phyloP scores from a whole-genome alignment of 2,329 filamentous ascomycete genomes.

The Shiraia sp. region DNA sequence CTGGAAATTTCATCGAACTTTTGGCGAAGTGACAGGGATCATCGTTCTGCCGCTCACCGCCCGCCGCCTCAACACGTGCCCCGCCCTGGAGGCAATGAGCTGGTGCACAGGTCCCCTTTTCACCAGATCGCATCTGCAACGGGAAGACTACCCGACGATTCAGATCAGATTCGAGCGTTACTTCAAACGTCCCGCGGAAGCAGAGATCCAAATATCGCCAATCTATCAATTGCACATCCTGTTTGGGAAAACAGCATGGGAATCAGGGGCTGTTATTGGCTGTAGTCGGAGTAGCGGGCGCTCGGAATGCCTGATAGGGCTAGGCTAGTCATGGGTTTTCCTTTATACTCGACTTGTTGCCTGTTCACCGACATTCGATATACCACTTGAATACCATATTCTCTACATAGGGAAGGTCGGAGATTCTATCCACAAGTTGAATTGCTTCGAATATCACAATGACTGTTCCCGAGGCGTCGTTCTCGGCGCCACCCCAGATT shows the following conservation, averaged over 20 bases:
- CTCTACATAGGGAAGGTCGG: background rate
- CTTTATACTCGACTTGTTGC: background rate
- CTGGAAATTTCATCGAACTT: conserved; percentile 29
- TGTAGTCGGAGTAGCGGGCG: conserved; percentile 9
- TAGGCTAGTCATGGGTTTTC: conserved; percentile 6
- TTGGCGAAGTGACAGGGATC: conserved; percentile 18
- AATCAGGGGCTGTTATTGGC: conserved; percentile 11
- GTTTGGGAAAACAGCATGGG: background rate
- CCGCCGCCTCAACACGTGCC: conserved; percentile 1
- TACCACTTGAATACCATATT: background rate
- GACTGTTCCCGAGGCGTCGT: conserved; percentile 41
- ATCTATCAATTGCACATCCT: background rate
- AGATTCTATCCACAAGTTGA: background rate
- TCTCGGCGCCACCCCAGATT: conserved; percentile 47
- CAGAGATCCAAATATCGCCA: background rate
- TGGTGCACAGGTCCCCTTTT: no score
- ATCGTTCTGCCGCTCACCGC: no score
- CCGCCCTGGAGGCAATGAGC: background rate
- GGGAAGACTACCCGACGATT: background rate
- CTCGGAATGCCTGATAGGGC: conserved; percentile 18
- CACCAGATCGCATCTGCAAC: background rate
- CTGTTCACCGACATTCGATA: no score
- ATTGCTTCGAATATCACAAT: conserved; percentile 14
- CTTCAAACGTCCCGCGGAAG: background rate
- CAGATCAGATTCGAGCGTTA: no score